phyloP scores from a whole-genome alignment of 768 basidiomycete genomes.

The Boletellus sp. region DNA sequence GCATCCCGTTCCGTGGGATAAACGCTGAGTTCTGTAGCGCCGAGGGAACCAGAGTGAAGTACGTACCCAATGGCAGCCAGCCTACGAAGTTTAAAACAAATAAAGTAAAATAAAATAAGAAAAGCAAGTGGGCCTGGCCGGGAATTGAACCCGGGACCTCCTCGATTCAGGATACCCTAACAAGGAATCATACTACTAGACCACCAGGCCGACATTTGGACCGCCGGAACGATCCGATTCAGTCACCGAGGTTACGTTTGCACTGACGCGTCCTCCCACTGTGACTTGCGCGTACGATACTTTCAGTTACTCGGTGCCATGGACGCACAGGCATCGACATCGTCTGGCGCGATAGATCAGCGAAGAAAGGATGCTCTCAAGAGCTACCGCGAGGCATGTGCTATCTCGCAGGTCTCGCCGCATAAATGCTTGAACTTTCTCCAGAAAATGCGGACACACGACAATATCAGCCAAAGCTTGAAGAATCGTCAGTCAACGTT shows the following conservation, averaged over 20 bases:
- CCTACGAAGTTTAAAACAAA: too few relatives aligned
- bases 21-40: too few relatives aligned
- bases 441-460: constrained; percentile 94
- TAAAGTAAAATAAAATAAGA: neutral
- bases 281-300: constrained; percentile 6
- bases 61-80: too few relatives aligned
- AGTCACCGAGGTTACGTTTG: neutral
- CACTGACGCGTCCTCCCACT: constrained; percentile 30
- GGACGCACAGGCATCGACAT: constrained; percentile 42
- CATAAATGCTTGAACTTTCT: constrained; percentile 2
- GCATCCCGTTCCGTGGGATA: neutral
- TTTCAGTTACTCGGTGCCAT: constrained; percentile 18
- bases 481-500: constrained; percentile 71
- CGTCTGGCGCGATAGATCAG: constrained; percentile 62
- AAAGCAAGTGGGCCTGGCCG: constrained; percentile 42
- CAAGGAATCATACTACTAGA: constrained; percentile 56
- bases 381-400: constrained; percentile 66
- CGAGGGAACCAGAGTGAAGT: too few relatives aligned
- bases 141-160: constrained; percentile 63
- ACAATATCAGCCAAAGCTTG: constrained; percentile 77
- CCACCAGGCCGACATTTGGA: constrained; percentile 39
- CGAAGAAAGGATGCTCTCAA: constrained; percentile 72
- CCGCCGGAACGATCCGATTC: neutral
- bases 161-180: constrained; percentile 46
- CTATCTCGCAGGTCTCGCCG: neutral